Percentiles rank a stretch among this genome's conserved stretches.
These are phyloP conservation scores for Alternaria sp. DNA, from an alignment of 2,329 filamentous ascomycete genomes.

Conservation along the genomic window DNA sequence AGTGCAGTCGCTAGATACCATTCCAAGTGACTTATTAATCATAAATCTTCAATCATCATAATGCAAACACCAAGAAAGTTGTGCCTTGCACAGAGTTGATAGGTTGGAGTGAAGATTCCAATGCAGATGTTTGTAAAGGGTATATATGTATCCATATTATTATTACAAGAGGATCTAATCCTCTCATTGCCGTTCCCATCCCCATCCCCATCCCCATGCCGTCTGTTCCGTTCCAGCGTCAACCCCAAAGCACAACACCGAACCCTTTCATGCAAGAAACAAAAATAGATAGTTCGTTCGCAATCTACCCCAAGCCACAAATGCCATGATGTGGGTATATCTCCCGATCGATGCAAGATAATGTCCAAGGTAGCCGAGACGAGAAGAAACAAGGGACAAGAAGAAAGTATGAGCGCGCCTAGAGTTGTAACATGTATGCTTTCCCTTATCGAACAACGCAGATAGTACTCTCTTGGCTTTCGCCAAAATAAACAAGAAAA, in stretches of 20 bases:
- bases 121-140: neutral
- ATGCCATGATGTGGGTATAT: constrained; percentile 1
- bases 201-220: constrained; percentile 1
- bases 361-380: neutral
- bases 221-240: neutral
- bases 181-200: neutral
- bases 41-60: constrained; percentile 4
- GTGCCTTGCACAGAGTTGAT: neutral
- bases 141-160: constrained; percentile 7
- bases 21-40: constrained; percentile 5
- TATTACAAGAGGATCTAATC: constrained; percentile 7
- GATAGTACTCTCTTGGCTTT: neutral
- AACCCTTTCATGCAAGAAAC: constrained; percentile 2
- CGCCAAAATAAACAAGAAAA: neutral
- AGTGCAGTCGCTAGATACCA: constrained; percentile 9
- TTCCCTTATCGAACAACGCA: constrained; percentile 10
- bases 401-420: neutral
- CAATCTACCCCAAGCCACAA: constrained; percentile 2
- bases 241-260: neutral
- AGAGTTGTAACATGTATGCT: constrained; percentile 7
- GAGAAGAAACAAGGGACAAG: neutral
- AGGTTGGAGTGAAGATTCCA: neutral
- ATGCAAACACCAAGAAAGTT: neutral
- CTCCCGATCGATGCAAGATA: constrained; percentile 10
- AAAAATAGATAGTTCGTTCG: neutral